Evolutionary conservation across 2,329 filamentous ascomycete species (phyloP).

Genomic region (Beauveria medogensis): DNA sequence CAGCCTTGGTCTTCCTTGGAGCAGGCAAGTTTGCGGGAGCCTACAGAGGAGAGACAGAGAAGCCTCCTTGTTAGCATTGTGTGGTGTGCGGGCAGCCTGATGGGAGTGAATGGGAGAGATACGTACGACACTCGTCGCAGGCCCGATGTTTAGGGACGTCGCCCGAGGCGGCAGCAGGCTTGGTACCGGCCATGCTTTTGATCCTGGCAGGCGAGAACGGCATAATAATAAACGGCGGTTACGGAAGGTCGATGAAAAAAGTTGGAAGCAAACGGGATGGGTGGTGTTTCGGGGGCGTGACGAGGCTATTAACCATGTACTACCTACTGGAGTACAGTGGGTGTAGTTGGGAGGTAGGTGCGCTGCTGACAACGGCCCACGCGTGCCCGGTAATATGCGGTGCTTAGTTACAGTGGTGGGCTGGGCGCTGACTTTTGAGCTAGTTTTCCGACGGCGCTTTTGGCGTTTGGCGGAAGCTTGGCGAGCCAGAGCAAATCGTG

Average conservation of each 20-base stretch:
- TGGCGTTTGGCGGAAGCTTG: not conserved
- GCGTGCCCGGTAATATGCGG: not conserved
- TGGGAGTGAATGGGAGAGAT: not conserved
- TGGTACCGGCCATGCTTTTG: not conserved
- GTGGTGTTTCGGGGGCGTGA: not conserved
- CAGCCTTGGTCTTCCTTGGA: constrained; percentile 55
- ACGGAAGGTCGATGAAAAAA: not conserved
- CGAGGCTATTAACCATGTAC: not conserved
- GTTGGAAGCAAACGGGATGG: not conserved
- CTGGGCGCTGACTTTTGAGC: too few species aligned
- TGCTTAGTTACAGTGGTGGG: too few species aligned
- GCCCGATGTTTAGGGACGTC: constrained; percentile 46
- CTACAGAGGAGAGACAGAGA: constrained; percentile 26
- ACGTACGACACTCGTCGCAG: constrained; percentile 61
- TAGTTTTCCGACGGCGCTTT: not conserved
- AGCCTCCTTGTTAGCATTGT: not conserved
- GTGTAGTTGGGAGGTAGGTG: not conserved
- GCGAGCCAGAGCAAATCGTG: too few species aligned
- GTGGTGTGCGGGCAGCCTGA: not conserved
- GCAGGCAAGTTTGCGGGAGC: constrained; percentile 56
- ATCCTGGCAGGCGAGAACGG: not conserved
- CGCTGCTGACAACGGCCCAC: not conserved
- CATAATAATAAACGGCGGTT: not conserved
- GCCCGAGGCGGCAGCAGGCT: not conserved
- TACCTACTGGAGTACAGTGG: too few species aligned